Base-by-base conservation (phyloP, 108 stramenopile genomes). In the Skeletonema grethae region DNA sequence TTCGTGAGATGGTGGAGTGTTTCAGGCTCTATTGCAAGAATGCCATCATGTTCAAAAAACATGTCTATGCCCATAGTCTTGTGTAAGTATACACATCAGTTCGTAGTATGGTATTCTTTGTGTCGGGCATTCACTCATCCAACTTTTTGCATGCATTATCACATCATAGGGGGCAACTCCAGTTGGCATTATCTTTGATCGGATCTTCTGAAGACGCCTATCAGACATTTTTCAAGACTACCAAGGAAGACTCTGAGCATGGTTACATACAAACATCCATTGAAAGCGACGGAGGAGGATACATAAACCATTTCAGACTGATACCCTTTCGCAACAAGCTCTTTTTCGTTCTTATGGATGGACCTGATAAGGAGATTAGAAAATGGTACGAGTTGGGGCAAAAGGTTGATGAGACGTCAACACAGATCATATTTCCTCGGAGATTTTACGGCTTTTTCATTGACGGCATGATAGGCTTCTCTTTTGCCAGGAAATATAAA, bases 401-500 rank as follows among this genome's bases (percentile, higher is more conserved):
- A 48, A 48, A 18, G 46, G 2, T 48, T 18, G 46, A 48, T 48
- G 11, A 11, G 36, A 38, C 9, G 10, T 10, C 36, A 48, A 18
- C 16, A n/a, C 15, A 45, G 18, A 0, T 18, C 0, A 3, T 48
- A 0, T 48, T 48, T 48, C 46, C 46, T 18, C n/a, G 46, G 16
- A 48, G 3, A 6, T 4, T 48, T 48, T 5, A 5, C 6, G 6
- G 7, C 16, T 48, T 18, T n/a, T 18, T 48, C 3, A 18, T 48
- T 48, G n/a, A 18, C 16, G 46, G 46, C 16, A 18, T 48, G 46
- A 48, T 48, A 2, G 16, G 46, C 5, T 48, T 48, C 5, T 48
- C 46, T 48, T 48, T 48, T 18, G n/a, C 46, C n/a, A 48, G 46
- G n/a, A 48, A 48, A 48, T 48, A 48, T 16, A 48, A n/a, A 48